A percentile compares a stretch with the other conserved stretches of the same genome.
Conservation (phyloP, 345 rosid genomes). For the Eucalyptus pauciflora region DNA sequence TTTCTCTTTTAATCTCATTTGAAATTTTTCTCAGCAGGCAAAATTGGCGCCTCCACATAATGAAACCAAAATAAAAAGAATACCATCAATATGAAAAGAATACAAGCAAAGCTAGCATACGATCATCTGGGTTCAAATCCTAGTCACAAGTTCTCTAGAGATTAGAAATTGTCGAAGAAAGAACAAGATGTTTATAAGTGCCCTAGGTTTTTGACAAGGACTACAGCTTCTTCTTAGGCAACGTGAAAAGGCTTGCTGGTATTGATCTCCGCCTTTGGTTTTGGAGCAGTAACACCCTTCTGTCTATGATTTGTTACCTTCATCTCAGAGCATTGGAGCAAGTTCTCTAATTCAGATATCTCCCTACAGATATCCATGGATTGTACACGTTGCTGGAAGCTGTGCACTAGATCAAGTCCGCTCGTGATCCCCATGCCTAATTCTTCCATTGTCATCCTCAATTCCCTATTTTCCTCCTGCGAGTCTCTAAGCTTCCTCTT, state of each 20-base stretch:
- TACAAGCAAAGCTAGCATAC: background rate
- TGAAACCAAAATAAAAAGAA: background rate
- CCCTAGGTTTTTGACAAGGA: background rate
- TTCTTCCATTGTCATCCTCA: constrained; percentile 26
- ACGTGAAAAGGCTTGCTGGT: background rate
- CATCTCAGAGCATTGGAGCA: background rate
- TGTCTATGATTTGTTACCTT: background rate
- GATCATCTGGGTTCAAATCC: background rate
- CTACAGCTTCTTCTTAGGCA: background rate
- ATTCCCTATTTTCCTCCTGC: constrained; percentile 23
- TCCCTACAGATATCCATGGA: constrained; percentile 6
- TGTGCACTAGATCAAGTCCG: constrained; percentile 19
- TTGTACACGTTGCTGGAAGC: constrained; percentile 7
- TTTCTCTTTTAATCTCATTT: background rate
- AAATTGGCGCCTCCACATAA: background rate
- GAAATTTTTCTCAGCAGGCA: background rate
- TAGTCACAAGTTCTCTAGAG: background rate
- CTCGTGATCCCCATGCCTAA: constrained; percentile 15
- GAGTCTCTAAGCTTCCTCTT: constrained; percentile 51
- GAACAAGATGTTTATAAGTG: background rate
- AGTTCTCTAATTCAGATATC: background rate
- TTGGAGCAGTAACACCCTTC: background rate
- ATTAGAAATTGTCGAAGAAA: background rate
- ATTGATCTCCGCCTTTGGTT: background rate
- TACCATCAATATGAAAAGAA: background rate